These are phyloP conservation scores for Yarrowia yakushimensis DNA, from an alignment of 805 yeast species.

Conservation along the genomic window DNA sequence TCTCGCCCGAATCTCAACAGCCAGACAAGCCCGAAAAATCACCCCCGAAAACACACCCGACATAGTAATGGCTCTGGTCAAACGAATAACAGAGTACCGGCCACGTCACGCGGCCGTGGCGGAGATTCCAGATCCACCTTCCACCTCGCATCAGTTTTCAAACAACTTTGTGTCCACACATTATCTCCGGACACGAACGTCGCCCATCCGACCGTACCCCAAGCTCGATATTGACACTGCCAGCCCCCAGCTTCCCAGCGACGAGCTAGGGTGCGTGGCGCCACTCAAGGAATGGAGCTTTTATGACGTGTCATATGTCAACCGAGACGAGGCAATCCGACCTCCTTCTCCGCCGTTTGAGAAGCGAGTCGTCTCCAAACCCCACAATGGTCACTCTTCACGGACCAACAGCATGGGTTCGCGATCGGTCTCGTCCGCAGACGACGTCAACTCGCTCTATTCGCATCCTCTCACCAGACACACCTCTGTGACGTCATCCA, in stretches of 20 bases:
- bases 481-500: neutral
- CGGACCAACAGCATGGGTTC: slow-evolving; percentile 22
- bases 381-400: neutral
- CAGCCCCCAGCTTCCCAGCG: neutral
- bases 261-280: neutral
- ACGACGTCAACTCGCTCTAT: slow-evolving; percentile 5
- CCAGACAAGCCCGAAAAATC: too few relatives aligned
- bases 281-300: slow-evolving; percentile 11
- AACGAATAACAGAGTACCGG: slow-evolving; percentile 22
- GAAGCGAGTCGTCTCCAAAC: too few relatives aligned
- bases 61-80: slow-evolving; percentile 16
- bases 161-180: slow-evolving; percentile 22
- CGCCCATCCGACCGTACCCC: slow-evolving; percentile 7
- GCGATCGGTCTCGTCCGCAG: neutral
- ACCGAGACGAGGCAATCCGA: slow-evolving; percentile 9
- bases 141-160: slow-evolving; percentile 10
- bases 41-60: neutral
- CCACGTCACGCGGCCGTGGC: slow-evolving; percentile 22
- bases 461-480: slow-evolving; percentile 1
- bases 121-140: slow-evolving; percentile 16
- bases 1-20: neutral
- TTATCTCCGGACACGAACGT: neutral
- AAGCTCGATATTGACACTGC: neutral
- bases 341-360: slow-evolving; percentile 11
- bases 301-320: slow-evolving; percentile 11